Conservation (phyloP, 768 basidiomycete species). For the Podaxis sp. region DNA sequence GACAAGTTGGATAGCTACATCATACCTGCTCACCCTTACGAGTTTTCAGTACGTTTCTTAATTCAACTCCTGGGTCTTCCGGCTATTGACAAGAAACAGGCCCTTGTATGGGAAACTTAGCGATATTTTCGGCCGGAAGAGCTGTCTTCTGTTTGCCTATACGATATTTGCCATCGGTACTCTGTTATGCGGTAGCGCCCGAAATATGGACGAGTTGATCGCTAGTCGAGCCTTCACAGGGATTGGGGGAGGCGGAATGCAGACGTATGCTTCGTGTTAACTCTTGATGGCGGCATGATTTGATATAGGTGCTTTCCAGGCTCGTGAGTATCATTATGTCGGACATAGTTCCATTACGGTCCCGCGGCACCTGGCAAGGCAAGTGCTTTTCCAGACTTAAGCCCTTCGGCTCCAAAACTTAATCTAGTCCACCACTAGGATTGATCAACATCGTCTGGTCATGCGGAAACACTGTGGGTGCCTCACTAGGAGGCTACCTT, state of each 20-base stretch:
- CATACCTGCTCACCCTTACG: conserved; percentile 56
- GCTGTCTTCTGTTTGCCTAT: conserved; percentile 53
- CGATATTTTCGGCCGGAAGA: conserved; percentile 62
- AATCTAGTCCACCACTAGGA: conserved; percentile 24
- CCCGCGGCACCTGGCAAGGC: conserved; percentile 72
- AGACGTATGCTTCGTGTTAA: conserved; percentile 39
- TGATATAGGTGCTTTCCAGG: conserved; percentile 23
- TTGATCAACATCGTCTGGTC: conserved; percentile 59
- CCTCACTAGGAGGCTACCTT: conserved; percentile 59
- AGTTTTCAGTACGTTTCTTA: conserved; percentile 47
- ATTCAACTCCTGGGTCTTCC: background rate
- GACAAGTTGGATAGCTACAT: conserved; percentile 64
- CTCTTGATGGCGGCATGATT: background rate
- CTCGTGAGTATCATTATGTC: conserved; percentile 63
- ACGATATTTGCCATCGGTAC: conserved; percentile 49
- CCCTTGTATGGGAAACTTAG: conserved; percentile 62
- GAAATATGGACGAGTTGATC: conserved; percentile 51
- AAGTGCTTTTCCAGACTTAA: background rate
- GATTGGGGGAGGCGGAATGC: conserved; percentile 60
- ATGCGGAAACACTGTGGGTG: conserved; percentile 52
- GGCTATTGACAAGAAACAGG: conserved; percentile 22
- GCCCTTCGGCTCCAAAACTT: background rate
- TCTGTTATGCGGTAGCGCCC: conserved; percentile 47
- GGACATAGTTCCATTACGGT: conserved; percentile 57
- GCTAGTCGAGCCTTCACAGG: conserved; percentile 51